Base-by-base conservation (phyloP, 1,284 basidiomycete species). In the Gomphus bonarii region DNA sequence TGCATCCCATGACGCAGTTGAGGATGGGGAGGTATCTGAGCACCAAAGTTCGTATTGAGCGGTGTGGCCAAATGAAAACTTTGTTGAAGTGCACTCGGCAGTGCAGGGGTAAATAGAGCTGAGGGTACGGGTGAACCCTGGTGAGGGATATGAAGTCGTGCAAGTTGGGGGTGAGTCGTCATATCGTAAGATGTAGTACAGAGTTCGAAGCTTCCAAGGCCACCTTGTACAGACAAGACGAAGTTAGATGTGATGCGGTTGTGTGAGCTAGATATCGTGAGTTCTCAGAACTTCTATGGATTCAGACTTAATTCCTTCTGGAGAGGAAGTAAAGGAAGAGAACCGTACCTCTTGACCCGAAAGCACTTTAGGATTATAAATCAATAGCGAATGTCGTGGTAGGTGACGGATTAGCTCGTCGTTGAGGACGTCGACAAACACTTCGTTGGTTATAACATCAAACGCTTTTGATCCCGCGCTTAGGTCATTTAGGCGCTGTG, bases 71-170 rank as follows among this genome's bases (percentile, higher is more conserved):
- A 67, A 28, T 74, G 75, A 61, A 79, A 80, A 0, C 75, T 70
- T 1, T 82, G 79, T 62, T 82, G 80, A 22, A 84, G 64, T 38
- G 78, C 73, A 3, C 83, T 80, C 20, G 81, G 83, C 43, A 85
- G 70, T 54, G 75, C 78, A 7, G 85, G 84, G 1, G 86, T 85
- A 66, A 76, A 88, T 62, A 85, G 36, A 58, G 55, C 20, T 47
- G 22, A 50, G 12, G 49, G 50, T 25, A 58, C 40, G 18, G 57
- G 48, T 42, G 57, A 42, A 31, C 40, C 49, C 22, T 51, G 57
- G 44, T 50, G 55, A 12, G 57, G 57, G 14, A 58, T 58, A 20
- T 58, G 57, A 20, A 58, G 57, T 4, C 57, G 57, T 11, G 57
- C 14, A 12, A 58, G 48, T 40, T 58, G 57, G 2, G 57, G 57